These are phyloP conservation scores for Fusarium floridanum DNA, from an alignment of 2,329 filamentous ascomycete species.

Conservation along the genomic window DNA sequence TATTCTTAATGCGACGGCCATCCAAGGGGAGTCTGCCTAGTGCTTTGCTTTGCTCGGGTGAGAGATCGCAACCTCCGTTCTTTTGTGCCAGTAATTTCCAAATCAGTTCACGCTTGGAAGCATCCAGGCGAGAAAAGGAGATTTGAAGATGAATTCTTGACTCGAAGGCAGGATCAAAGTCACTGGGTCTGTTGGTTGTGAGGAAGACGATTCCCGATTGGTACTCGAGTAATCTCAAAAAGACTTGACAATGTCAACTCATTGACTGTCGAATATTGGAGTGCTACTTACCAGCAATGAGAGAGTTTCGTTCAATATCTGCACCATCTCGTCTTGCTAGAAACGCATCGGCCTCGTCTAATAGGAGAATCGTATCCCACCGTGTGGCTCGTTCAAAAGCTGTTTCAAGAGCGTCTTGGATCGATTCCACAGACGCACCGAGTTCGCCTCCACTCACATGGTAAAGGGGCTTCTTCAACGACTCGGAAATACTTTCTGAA, in stretches of 20 bases:
- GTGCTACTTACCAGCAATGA: background rate
- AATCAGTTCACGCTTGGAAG: background rate
- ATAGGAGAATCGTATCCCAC: background rate
- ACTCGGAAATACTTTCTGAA: background rate
- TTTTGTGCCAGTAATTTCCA: background rate
- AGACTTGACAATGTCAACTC: background rate
- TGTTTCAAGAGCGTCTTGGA: background rate
- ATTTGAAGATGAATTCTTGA: background rate
- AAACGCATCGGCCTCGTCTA: background rate
- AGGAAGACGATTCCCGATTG: background rate
- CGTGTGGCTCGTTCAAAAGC: background rate
- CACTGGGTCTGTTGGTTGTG: background rate
- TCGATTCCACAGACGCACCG: background rate
- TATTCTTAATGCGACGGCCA: background rate
- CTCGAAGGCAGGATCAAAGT: background rate
- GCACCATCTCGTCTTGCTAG: background rate
- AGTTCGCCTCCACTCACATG: background rate
- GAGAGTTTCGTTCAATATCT: background rate
- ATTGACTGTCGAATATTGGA: background rate
- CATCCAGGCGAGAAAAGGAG: background rate
- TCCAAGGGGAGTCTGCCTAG: background rate
- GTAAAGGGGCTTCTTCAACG: background rate
- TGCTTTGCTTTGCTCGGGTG: background rate
- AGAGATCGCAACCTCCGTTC: background rate
- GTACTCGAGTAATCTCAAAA: background rate